Percentiles rank a stretch among this genome's conserved stretches.
Evolutionary conservation across 2,329 filamentous ascomycete genomes (phyloP).

Genomic region (Bipolaris oryzae): DNA sequence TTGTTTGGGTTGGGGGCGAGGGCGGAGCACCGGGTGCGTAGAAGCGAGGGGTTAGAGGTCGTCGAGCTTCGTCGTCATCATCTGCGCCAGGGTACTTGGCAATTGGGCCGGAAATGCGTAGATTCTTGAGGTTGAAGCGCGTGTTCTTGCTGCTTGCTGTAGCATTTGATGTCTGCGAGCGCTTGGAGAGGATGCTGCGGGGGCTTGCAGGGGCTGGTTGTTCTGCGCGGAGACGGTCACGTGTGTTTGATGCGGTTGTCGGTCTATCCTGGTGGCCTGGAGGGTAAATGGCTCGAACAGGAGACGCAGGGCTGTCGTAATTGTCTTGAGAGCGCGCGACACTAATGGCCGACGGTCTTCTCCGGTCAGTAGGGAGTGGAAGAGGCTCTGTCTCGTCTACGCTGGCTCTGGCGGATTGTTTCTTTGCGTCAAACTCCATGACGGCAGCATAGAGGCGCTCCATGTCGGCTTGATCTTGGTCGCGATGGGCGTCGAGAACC

Average conservation of each 20-base stretch:
- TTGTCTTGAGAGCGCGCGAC: slow-evolving; percentile 29
- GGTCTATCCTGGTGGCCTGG: slow-evolving; percentile 45
- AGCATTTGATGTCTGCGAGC: slow-evolving; percentile 46
- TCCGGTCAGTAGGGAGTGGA: slow-evolving; percentile 15
- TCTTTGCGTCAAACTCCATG: slow-evolving; percentile 78
- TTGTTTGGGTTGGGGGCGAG: slow-evolving; percentile 54
- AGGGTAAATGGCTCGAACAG: slow-evolving; percentile 57
- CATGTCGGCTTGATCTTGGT: slow-evolving; percentile 79
- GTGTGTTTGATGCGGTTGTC: slow-evolving; percentile 33
- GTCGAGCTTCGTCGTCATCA: slow-evolving; percentile 55
- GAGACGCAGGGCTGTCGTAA: slow-evolving; percentile 47
- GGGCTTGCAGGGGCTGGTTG: slow-evolving; percentile 36
- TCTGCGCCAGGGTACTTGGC: slow-evolving; percentile 51
- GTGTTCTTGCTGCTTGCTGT: slow-evolving; percentile 48
- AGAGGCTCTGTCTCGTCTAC: slow-evolving; percentile 28
- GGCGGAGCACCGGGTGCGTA: slow-evolving; percentile 62
- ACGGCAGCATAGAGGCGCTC: slow-evolving; percentile 91
- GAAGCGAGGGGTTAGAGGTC: slow-evolving; percentile 62
- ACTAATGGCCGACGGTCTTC: slow-evolving; percentile 40
- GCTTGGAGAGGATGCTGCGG: slow-evolving; percentile 47
- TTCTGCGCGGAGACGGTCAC: slow-evolving; percentile 18
- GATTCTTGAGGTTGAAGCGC: slow-evolving; percentile 57
- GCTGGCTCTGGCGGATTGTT: slow-evolving; percentile 42
- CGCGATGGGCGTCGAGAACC: slow-evolving; percentile 75
- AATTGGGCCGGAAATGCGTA: slow-evolving; percentile 64